These are phyloP conservation scores for Phytophthora palmivora DNA, from an alignment of 352 stramenopile species.

Conservation along the genomic window DNA sequence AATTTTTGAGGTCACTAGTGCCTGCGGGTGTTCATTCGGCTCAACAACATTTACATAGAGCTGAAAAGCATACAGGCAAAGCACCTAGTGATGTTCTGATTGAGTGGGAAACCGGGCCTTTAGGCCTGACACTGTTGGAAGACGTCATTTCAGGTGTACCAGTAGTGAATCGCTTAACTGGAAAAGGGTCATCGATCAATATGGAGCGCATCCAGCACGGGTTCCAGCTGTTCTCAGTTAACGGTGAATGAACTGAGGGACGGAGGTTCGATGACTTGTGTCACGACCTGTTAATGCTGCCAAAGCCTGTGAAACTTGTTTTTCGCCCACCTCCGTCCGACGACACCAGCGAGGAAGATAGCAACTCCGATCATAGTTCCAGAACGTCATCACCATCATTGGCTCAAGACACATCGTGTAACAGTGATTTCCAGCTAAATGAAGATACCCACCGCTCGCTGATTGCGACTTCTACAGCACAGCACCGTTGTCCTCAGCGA, in stretches of 20 bases:
- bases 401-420: background rate
- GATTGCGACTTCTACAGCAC: slow-evolving; percentile 7
- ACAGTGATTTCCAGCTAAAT: slow-evolving; percentile 8
- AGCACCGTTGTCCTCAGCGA: slow-evolving; percentile 12
- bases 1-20: slow-evolving; percentile 22
- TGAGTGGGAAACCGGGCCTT: slow-evolving; percentile 52
- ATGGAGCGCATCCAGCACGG: slow-evolving; percentile 55
- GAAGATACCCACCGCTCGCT: slow-evolving; percentile 14
- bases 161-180: slow-evolving; percentile 74
- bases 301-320: slow-evolving; percentile 59
- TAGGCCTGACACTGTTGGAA: slow-evolving; percentile 63
- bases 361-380: slow-evolving; percentile 16
- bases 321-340: slow-evolving; percentile 44
- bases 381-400: slow-evolving; percentile 2
- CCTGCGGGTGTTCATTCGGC: slow-evolving; percentile 7
- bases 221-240: slow-evolving; percentile 58
- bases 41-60: slow-evolving; percentile 1
- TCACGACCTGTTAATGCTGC: slow-evolving; percentile 36
- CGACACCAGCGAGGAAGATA: slow-evolving; percentile 19
- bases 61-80: background rate
- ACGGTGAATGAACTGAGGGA: slow-evolving; percentile 43
- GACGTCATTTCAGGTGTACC: slow-evolving; percentile 55
- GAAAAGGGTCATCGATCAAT: slow-evolving; percentile 51
- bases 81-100: slow-evolving; percentile 41
- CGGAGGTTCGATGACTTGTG: slow-evolving; percentile 43